Conservation (phyloP, 257 asterid species). For the Penstemon barbatus region DNA sequence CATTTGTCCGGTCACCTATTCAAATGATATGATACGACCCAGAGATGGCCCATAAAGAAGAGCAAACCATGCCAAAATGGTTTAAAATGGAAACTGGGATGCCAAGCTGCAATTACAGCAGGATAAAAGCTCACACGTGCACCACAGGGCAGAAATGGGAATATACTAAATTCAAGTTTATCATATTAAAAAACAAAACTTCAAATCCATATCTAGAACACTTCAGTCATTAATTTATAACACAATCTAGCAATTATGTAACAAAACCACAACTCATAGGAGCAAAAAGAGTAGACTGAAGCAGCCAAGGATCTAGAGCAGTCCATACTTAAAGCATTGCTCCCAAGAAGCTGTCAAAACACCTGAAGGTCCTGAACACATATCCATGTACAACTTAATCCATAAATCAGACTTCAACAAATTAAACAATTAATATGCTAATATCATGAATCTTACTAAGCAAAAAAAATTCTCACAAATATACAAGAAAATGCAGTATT, state of each 20-base stretch:
- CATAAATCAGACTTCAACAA: conserved; percentile 45
- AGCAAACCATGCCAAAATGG: conserved; percentile 8
- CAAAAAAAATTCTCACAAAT: neutral
- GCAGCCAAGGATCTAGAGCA: conserved; percentile 98
- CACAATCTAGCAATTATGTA: conserved; percentile 66
- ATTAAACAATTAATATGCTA: conserved; percentile 26
- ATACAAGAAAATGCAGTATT: neutral
- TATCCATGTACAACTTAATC: conserved; percentile 53
- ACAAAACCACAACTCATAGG: conserved; percentile 67
- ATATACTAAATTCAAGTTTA: conserved; percentile 16
- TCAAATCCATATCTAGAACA: conserved; percentile 28
- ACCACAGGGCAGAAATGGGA: neutral
- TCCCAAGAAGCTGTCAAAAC: conserved; percentile 91
- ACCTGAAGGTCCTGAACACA: conserved; percentile 64
- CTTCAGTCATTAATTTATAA: conserved; percentile 42
- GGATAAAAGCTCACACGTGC: conserved; percentile 16
- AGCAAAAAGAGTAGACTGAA: conserved; percentile 77
- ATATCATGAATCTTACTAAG: conserved; percentile 7
- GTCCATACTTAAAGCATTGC: conserved; percentile 93
- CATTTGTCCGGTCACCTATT: no score
- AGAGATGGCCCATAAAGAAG: neutral
- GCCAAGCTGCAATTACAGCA: conserved; percentile 2
- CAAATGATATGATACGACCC: neutral
- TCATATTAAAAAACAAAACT: conserved; percentile 20
- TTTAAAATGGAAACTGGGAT: neutral